A percentile compares a stretch with the other conserved stretches of the same genome.
Evolutionary conservation across 176 grass and related monocot species (phyloP).

Genomic region (Hordeum vulgare): MorexV3_pseudomolecules_assembly NC_058522.1:574718917-574719416

Average conservation of each 20-base stretch:
- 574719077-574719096: not conserved
- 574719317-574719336: slow-evolving; percentile 58
- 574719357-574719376: slow-evolving; percentile 24
- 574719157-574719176: not conserved
- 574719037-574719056: not conserved
- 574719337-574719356: slow-evolving; percentile 71
- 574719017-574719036: not conserved
- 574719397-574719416: not conserved
- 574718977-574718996: not conserved
- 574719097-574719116: not conserved
- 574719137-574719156: not conserved
- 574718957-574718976: not conserved
- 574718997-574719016: not conserved
- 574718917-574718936: not conserved
- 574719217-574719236: slow-evolving; percentile 54
- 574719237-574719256: slow-evolving; percentile 52
- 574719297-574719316: slow-evolving; percentile 35
- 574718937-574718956: not conserved
- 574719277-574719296: slow-evolving; percentile 36
- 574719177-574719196: not conserved
- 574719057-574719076: not conserved
- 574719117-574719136: not conserved
- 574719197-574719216: not conserved
- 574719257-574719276: slow-evolving; percentile 69
- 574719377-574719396: not conserved